Base-by-base conservation (phyloP, 495 filamentous ascomycete species). In the Sabuloglossum arenarium region DNA sequence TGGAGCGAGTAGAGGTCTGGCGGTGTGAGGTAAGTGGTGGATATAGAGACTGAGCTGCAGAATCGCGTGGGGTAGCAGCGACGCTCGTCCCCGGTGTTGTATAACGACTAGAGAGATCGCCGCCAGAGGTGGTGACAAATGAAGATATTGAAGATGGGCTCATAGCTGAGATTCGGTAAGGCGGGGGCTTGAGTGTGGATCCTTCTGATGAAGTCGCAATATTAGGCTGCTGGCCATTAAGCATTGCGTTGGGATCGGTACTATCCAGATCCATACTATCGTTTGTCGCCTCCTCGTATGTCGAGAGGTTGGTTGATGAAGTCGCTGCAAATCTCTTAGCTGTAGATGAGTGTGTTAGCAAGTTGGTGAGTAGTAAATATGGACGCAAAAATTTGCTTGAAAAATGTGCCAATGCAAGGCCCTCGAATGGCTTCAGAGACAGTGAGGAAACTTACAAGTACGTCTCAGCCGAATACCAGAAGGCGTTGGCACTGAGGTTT, bases 61-160 rank as follows among this genome's bases (percentile, higher is more conserved):
- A 16, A 24, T 51, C 55, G 10, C 37, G n/a, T n/a, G 55, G 55
- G 12, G 55, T 56, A 16, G 23, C 37, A 4, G 46, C n/a, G 11
- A 47, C 46, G 27, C 55, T 56, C 21, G 55, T 56, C 21, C 42
- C 39, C 3, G 55, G 55, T 11, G 55, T 56, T 16, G 39, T 46
- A 23, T 56, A 56, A 16, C 21, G 23, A 28, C 55, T 56, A 19
- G 55, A 28, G 21, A 25, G 23, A 21, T 56, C 55, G 14, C 55
- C 55, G 12, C 4, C 37, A 29, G 47, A 51, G 27, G 19, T 39
- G 27, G 19, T 32, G 32, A 9, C 23, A 42, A 45, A 50, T 5
- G 55, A 56, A 14, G 55, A 56, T n/a, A 28, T 47, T n/a, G 55
- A 51, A 12, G 55, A 56, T 27, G 55, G 19, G 9, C 55, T 45